Conservation (phyloP, 1,139 yeast genomes). For the Diutina sp. region DNA sequence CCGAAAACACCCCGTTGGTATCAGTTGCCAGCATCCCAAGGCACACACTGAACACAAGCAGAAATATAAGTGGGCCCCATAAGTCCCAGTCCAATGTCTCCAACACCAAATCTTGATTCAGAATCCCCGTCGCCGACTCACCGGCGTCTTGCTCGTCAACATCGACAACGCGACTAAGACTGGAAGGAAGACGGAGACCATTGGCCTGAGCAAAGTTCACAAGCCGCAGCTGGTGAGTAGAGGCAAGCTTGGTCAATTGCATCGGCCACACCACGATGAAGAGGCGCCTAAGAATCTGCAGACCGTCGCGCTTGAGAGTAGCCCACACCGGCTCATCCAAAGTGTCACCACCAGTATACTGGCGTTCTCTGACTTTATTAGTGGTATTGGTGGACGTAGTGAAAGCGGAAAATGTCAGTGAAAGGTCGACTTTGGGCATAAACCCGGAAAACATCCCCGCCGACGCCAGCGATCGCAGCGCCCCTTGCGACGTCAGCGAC, state of each 20-base stretch:
- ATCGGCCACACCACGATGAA: conserved; percentile 65
- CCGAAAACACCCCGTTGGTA: conserved; percentile 37
- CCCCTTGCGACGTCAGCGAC: background rate
- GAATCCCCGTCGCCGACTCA: conserved; percentile 10
- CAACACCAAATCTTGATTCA: conserved; percentile 7
- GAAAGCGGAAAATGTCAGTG: conserved; percentile 17
- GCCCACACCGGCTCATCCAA: conserved; percentile 69
- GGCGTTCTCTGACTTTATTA: conserved; percentile 47
- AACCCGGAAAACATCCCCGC: background rate
- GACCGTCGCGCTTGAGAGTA: conserved; percentile 56
- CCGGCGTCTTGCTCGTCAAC: conserved; percentile 15
- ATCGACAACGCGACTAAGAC: conserved; percentile 17
- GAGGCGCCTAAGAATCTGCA: conserved; percentile 52
- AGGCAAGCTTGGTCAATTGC: conserved; percentile 31
- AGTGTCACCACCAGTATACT: conserved; percentile 75
- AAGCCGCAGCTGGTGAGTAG: conserved; percentile 29
- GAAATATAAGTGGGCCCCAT: conserved; percentile 81
- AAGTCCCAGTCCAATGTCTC: conserved; percentile 65
- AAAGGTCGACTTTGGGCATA: conserved; percentile 26
- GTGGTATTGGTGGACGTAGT: conserved; percentile 20
- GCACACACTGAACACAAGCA: conserved; percentile 47
- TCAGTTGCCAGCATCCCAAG: conserved; percentile 32
- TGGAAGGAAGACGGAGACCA: conserved; percentile 31
- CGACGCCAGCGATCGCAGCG: background rate
- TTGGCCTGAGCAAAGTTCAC: conserved; percentile 30